Evolutionary conservation across 2,329 filamentous ascomycete genomes (phyloP).

Genomic region (Ceratocystis destructans): DNA sequence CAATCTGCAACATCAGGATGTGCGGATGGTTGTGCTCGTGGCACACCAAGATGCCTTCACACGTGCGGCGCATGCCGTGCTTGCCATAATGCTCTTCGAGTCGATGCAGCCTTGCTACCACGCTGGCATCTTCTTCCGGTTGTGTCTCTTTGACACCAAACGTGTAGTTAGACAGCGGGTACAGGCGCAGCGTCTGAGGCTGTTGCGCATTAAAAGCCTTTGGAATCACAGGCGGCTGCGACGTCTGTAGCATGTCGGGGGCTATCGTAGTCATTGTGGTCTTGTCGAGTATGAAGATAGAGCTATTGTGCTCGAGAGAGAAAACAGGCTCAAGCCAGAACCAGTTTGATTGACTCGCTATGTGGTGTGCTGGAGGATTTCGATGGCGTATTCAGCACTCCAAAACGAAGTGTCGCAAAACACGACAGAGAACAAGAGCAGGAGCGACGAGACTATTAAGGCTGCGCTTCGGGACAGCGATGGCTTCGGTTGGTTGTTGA

Average conservation of each 20-base stretch:
- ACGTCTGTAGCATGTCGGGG: constrained; percentile 60
- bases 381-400: too few relatives aligned
- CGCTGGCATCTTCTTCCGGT: constrained; percentile 92
- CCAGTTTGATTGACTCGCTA: too few relatives aligned
- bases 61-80: constrained; percentile 93
- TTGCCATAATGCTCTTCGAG: constrained; percentile 89
- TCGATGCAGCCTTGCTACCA: constrained; percentile 79
- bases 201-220: constrained; percentile 80
- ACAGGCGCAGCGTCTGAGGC: constrained; percentile 77
- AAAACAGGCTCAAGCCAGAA: not conserved
- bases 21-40: constrained; percentile 99
- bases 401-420: not conserved
- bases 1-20: constrained; percentile 97
- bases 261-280: constrained; percentile 69
- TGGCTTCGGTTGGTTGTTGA: too few relatives aligned
- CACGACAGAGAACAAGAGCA: not conserved
- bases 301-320: not conserved
- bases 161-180: constrained; percentile 94
- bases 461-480: too few relatives aligned
- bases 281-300: not conserved
- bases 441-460: too few relatives aligned
- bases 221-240: constrained; percentile 63
- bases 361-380: too few relatives aligned
- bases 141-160: constrained; percentile 98
- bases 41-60: constrained; percentile 92